Base-by-base conservation (phyloP, 495 filamentous ascomycete species). In the Pseudomonodictys pantanalensis region DNA sequence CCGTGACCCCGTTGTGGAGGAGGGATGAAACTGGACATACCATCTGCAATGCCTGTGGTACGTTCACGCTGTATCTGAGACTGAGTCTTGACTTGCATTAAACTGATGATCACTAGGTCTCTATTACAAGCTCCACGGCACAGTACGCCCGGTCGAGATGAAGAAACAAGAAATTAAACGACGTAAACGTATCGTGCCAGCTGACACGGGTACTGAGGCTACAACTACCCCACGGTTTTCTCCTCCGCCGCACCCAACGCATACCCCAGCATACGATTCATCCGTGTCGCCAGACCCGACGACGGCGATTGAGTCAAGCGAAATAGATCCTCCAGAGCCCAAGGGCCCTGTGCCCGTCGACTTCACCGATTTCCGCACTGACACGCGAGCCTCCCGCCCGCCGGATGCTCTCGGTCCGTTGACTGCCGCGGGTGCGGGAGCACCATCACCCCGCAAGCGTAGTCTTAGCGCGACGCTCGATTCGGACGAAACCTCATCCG, bases 41-140 rank as follows among this genome's bases (percentile, higher is more conserved):
- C 3, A 97, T 98, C 59, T 98, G 93, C 77, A 98, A 98, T 76
- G 93, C 93, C 51, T 98, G 93, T 73, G 93, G 93, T 96, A 81
- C n/a, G n/a, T n/a, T n/a, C n/a, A n/a, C n/a, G n/a, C n/a, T 68
- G 90, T 80, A 61, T 52, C 24, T 54, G 18, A 38, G 60, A 55
- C 29, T 46, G n/a, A 38, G 3, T 18, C 1, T 8, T 32, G 29
- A 5, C 50, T 43, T 22, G n/a, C n/a, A 15, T 10, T 20, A 41
- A 39, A 62, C 72, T 74, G 62, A 78, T 64, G 43, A 22, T 26
- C 9, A 42, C 12, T 60, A 97, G 92, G 92, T 28, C 76, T 97
- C n/a, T 97, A 97, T 69, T 90, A 95, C 73, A 98, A 97, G 71
- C 84, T 98, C 1, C 93, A 98, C 69, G 91, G 92, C 52, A 85